These are phyloP conservation scores for Petunia secreta DNA, from an alignment of 257 asterid genomes.

Conservation along the genomic window DNA sequence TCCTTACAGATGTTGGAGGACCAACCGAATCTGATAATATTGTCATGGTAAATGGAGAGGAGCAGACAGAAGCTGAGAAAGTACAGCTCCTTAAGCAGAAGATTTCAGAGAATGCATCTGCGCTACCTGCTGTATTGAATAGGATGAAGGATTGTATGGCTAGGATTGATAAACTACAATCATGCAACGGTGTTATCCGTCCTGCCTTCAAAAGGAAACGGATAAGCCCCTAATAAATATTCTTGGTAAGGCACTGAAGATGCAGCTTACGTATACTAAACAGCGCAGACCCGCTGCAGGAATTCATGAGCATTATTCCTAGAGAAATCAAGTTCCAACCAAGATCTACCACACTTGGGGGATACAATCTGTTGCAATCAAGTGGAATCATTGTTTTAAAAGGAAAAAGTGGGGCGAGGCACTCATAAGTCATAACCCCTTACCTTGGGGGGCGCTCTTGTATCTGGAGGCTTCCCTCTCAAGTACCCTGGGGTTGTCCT, in stretches of 20 bases:
- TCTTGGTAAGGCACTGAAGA: constrained; percentile 7
- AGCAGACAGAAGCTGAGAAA: constrained; percentile 49
- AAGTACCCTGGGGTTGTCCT: too few species aligned
- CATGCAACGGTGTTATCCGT: constrained; percentile 47
- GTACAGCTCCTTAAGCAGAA: constrained; percentile 63
- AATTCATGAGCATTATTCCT: background rate
- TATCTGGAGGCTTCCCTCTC: too few species aligned
- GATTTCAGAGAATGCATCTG: constrained; percentile 56
- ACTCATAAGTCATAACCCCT: too few species aligned
- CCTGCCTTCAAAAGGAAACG: constrained; percentile 73
- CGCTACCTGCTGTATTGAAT: constrained; percentile 52
- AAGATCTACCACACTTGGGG: background rate
- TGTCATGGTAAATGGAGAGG: constrained; percentile 33
- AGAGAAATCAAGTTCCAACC: background rate
- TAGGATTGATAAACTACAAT: constrained; percentile 60
- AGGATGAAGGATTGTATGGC: constrained; percentile 70
- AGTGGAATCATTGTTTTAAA: too few species aligned
- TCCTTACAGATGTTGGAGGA: constrained; percentile 27
- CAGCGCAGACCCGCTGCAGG: background rate
- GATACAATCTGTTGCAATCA: background rate
- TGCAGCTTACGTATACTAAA: background rate
- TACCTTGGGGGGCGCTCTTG: too few species aligned
- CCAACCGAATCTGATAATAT: constrained; percentile 34
- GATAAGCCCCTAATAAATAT: background rate
- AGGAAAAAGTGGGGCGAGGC: too few species aligned